Evolutionary conservation across 495 filamentous ascomycete genomes (phyloP).

Genomic region (Neurospora sp.): DNA sequence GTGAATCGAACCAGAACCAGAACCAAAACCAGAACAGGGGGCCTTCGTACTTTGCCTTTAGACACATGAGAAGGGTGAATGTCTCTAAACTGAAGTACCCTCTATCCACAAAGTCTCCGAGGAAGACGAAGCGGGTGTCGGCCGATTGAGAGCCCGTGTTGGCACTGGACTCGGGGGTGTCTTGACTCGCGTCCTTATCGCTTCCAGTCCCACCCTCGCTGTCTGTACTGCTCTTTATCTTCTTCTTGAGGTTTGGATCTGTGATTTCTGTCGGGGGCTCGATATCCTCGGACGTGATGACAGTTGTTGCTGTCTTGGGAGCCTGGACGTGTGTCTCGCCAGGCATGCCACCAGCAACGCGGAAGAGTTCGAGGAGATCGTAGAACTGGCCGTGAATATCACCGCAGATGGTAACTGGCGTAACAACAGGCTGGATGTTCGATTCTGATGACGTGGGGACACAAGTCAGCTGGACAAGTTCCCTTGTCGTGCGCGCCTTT

Average conservation of each 20-base stretch:
- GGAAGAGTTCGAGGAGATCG: conserved; percentile 92
- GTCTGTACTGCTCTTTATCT: conserved; percentile 44
- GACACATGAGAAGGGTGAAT: conserved; percentile 85
- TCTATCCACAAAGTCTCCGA: conserved; percentile 95
- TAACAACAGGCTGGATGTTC: conserved; percentile 92
- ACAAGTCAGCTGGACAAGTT: neutral
- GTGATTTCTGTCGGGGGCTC: conserved; percentile 79
- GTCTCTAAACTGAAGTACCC: conserved; percentile 98
- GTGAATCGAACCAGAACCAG: neutral
- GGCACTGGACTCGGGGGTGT: conserved; percentile 30
- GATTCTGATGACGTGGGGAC: conserved; percentile 53
- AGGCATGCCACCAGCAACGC: conserved; percentile 91
- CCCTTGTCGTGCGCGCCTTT: neutral
- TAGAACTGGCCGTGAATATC: conserved; percentile 99
- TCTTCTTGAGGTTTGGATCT: conserved; percentile 72
- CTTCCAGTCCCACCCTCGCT: conserved; percentile 23
- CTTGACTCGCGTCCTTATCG: conserved; percentile 29
- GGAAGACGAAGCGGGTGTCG: conserved; percentile 83
- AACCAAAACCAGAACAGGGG: neutral
- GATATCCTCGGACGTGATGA: conserved; percentile 76
- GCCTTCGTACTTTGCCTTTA: conserved; percentile 75
- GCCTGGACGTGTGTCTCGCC: conserved; percentile 57
- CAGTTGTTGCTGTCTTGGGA: conserved; percentile 50
- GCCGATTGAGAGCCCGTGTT: conserved; percentile 45
- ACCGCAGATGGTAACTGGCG: conserved; percentile 95